phyloP scores from a whole-genome alignment of 768 basidiomycete species.

The Rubroboletus satanas region DNA sequence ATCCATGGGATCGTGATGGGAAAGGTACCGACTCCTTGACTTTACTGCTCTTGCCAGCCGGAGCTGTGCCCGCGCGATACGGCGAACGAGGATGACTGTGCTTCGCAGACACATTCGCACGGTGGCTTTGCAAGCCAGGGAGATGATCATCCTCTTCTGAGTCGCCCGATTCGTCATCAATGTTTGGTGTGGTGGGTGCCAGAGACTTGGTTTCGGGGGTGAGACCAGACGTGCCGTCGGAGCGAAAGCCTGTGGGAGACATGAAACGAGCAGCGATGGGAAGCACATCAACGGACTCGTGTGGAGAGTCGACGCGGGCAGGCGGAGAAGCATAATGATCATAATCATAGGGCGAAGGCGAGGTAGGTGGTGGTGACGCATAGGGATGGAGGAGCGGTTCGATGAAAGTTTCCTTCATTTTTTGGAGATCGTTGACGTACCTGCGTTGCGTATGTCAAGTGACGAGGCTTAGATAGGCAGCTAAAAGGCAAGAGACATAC shows the following conservation, averaged over 20 bases:
- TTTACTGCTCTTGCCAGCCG: conserved; percentile 40
- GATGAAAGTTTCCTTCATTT: conserved; percentile 93
- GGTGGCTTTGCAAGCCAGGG: conserved; percentile 21
- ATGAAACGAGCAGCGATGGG: conserved; percentile 91
- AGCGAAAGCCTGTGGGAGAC: conserved; percentile 52
- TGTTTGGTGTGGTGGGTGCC: conserved; percentile 48
- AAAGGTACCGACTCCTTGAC: conserved; percentile 59
- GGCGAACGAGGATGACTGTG: conserved; percentile 75
- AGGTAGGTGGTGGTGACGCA: conserved; percentile 36
- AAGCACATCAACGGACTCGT: conserved; percentile 70
- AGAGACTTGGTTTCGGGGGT: conserved; percentile 49
- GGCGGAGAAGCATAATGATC: conserved; percentile 49
- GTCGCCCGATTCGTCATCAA: conserved; percentile 70
- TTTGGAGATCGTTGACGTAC: conserved; percentile 87
- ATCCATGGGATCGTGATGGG: conserved; percentile 76
- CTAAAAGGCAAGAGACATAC: conserved; percentile 38
- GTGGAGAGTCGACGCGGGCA: conserved; percentile 56
- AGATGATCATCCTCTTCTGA: conserved; percentile 63
- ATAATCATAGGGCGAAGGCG: conserved; percentile 58
- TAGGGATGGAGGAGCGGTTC: conserved; percentile 86
- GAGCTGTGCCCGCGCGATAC: conserved; percentile 51
- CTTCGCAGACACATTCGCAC: conserved; percentile 38
- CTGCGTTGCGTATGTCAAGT: conserved; percentile 39
- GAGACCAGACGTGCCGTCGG: conserved; percentile 41
- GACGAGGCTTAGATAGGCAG: conserved; percentile 11